Evolutionary conservation across 2,329 filamentous ascomycete species (phyloP).

Genomic region (Albifimbria verrucaria): DNA sequence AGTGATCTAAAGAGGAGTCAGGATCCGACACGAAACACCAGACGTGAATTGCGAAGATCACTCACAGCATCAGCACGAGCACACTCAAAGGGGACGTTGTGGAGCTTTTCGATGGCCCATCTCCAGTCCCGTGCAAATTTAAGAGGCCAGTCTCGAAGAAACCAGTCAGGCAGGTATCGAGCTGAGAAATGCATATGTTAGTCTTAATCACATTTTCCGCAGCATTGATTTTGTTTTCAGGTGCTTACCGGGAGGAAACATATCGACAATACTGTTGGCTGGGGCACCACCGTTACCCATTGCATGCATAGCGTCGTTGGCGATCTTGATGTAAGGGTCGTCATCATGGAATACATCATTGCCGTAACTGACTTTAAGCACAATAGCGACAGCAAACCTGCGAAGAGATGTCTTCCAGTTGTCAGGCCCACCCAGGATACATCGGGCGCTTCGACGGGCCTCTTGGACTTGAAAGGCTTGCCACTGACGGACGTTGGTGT

Average conservation of each 20-base stretch:
- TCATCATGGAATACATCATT: conserved; percentile 22
- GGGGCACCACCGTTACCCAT: conserved; percentile 27
- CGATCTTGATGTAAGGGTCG: conserved; percentile 26
- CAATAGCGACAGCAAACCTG: conserved; percentile 26
- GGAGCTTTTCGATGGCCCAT: conserved; percentile 29
- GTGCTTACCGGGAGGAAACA: conserved; percentile 36
- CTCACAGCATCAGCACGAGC: conserved; percentile 24
- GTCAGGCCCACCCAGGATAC: conserved; percentile 15
- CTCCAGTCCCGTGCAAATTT: conserved; percentile 29
- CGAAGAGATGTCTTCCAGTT: conserved; percentile 23
- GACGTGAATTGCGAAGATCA: not conserved
- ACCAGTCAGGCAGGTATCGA: conserved; percentile 23
- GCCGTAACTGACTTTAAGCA: conserved; percentile 29
- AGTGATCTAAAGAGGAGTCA: conserved; percentile 7
- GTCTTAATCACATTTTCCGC: not conserved
- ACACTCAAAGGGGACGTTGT: conserved; percentile 26
- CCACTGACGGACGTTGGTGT: conserved; percentile 27
- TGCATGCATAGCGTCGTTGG: conserved; percentile 26
- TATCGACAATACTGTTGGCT: conserved; percentile 37
- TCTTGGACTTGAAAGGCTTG: conserved; percentile 20
- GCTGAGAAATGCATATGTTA: conserved; percentile 8
- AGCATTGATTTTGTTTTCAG: not conserved
- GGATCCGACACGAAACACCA: not conserved
- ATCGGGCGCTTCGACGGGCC: conserved; percentile 15
- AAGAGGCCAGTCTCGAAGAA: conserved; percentile 26